Percentiles rank a stretch among this genome's conserved stretches.
These are phyloP conservation scores for Colletotrichum salicis DNA, from an alignment of 2,329 filamentous ascomycete genomes.

Conservation along the genomic window DNA sequence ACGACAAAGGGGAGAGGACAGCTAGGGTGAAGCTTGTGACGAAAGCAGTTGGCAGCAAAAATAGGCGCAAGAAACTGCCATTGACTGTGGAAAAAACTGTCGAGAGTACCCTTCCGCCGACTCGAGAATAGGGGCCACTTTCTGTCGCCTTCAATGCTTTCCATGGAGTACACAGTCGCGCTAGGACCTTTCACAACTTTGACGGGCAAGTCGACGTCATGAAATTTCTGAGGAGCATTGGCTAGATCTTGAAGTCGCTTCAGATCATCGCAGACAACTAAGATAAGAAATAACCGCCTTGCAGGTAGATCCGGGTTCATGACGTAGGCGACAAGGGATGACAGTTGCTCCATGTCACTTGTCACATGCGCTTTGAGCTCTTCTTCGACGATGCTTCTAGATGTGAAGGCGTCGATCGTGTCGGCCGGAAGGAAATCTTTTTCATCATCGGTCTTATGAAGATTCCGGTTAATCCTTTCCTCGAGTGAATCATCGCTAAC, in stretches of 20 bases:
- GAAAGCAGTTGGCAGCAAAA: neutral
- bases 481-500: neutral
- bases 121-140: neutral
- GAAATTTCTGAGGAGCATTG: neutral
- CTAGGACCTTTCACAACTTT: neutral
- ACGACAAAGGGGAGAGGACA: neutral
- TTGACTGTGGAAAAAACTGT: neutral
- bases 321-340: neutral
- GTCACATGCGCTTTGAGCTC: neutral
- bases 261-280: neutral
- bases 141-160: neutral
- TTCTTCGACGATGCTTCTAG: neutral
- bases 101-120: neutral
- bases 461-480: neutral
- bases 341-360: neutral
- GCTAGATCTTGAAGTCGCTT: neutral
- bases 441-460: neutral
- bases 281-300: neutral
- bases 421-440: neutral
- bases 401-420: neutral
- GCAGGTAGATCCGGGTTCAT: neutral
- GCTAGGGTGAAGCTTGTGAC: neutral
- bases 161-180: neutral
- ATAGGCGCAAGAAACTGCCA: neutral
- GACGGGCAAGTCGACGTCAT: neutral